Evolutionary conservation across 257 asterid species (phyloP), one percentile per base, ranked within the genome.

Genomic region (Anisodus tanguticus): DNA sequence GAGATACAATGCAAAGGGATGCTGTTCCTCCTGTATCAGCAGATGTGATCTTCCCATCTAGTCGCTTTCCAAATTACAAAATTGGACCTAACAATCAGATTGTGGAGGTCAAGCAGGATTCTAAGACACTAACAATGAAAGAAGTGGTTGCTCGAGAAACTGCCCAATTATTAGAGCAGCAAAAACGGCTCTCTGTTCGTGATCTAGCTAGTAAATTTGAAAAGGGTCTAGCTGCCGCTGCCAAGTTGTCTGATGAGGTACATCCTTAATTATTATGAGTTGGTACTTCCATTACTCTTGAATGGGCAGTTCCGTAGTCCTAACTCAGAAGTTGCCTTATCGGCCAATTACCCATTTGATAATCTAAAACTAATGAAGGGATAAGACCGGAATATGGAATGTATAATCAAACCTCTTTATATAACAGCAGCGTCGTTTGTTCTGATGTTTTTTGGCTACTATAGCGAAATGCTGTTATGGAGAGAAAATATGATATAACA

Each of bases 141-240:
- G 98, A 93, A 86, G 88, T 88, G 90, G 94, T 94, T 86, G 99
- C 94, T 3, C 86, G 91, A 87, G 98, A 91, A 88, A 93, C 97
- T 83, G 91, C 97, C 13, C 85, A 86, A 84, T 88, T 94, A 89
- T 86, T 93, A 83, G 96, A 95, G 86, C 98, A 95, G 94, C 95
- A 93, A 86, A 92, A 91, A 67, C 91, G 98, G 22, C 97, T 95
- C 54, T 95, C 98, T 2, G 98, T 95, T 62, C 97, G 98, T 4
- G 98, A 94, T 88, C 94, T 95, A 57, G 95, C 98, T 17, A 95
- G 90, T 87, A 95, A 95, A 88, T 95, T 95, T 58, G 98, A 95
- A 90, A 95, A 91, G 92, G 97, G 97, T 79, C 87, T 95, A 85
- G 97, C 98, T 85, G 96, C 94, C 57, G 98, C 98, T 55, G 93